Evolutionary conservation across 176 grass and related monocot genomes (phyloP), one percentile per base, ranked within the genome.

Genomic region (Phoenix roebelenii): DNA sequence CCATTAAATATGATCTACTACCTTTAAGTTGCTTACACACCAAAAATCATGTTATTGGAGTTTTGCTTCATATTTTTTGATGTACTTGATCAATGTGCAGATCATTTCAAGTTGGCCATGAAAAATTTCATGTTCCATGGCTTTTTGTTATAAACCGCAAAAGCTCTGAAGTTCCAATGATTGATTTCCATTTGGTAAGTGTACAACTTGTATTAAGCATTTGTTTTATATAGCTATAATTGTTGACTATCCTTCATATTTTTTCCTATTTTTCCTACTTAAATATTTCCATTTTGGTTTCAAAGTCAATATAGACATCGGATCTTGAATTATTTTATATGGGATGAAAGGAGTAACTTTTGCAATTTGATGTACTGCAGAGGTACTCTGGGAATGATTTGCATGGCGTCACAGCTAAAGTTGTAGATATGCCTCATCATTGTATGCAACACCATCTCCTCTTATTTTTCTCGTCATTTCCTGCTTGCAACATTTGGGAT

Each of bases 311-410:
- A 19, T 18, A 19, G 6, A 49, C 23, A 17, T 54, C 56, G 29
- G 23, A 58, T 55, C 67, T 44, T 44, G 7, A 44, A 44, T 44
- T 44, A 12, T 60, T 51, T 71, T 55, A 18, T 79, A 77, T 26
- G 54, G 53, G 18, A 22, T 30, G 18, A 23, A 54, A 3, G 54
- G 50, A 55, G 48, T 30, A 24, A 44, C 35, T 53, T 73, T 22
- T 80, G 17, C 23, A 57, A 54, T 74, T 64, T 57, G 17, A 65
- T 66, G 10, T 73, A 57, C 63, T 78, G 24, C 80, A 98, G 93
- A 88, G 75, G 55, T 98, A 92, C 68, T 83, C 87, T 62, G 93
- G 84, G 77, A 98, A 82, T 50, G 93, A 98, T 89, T 69, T 98
- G 74, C 87, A 92, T 81, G 93, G 93, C 58, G 70, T 89, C 35